A percentile compares a stretch with the other conserved stretches of the same genome.
Conservation (phyloP, 2,329 filamentous ascomycete species). For the Emergomyces orientalis region DNA sequence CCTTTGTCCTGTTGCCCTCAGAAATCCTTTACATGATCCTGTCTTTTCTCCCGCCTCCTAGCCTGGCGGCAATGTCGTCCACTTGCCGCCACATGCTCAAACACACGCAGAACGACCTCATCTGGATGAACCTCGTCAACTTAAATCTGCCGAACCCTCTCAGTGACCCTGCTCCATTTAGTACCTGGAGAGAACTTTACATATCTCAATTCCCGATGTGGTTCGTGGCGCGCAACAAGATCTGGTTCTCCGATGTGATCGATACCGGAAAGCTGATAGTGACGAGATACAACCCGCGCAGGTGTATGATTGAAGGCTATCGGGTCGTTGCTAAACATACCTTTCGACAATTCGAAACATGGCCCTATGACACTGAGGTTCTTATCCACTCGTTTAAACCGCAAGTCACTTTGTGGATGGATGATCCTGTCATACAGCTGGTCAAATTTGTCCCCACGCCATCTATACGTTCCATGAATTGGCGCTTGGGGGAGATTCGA, state of each 20-base stretch:
- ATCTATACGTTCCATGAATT: constrained; percentile 14
- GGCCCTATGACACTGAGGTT: constrained; percentile 56
- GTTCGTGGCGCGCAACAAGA: constrained; percentile 69
- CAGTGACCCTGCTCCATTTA: constrained; percentile 48
- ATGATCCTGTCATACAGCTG: constrained; percentile 60
- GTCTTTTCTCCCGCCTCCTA: constrained; percentile 52
- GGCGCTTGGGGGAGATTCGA: constrained; percentile 36
- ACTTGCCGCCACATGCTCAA: constrained; percentile 54
- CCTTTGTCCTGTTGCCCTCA: constrained; percentile 48
- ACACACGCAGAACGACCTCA: constrained; percentile 55
- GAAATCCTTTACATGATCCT: constrained; percentile 70
- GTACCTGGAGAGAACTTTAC: constrained; percentile 63
- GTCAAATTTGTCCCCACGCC: constrained; percentile 22
- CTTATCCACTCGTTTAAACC: constrained; percentile 67
- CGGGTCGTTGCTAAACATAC: constrained; percentile 59
- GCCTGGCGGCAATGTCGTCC: constrained; percentile 51
- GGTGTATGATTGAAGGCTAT: constrained; percentile 72
- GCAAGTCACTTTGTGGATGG: constrained; percentile 59
- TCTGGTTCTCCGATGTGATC: constrained; percentile 75
- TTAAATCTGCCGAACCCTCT: constrained; percentile 54
- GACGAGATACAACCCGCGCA: constrained; percentile 62
- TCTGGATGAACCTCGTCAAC: constrained; percentile 66
- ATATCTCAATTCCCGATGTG: constrained; percentile 67
- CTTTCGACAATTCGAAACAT: constrained; percentile 48
- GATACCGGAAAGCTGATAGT: constrained; percentile 67